phyloP scores from a whole-genome alignment of 192 early-diverging fungal genomes.

The Coemansia sp. region DNA sequence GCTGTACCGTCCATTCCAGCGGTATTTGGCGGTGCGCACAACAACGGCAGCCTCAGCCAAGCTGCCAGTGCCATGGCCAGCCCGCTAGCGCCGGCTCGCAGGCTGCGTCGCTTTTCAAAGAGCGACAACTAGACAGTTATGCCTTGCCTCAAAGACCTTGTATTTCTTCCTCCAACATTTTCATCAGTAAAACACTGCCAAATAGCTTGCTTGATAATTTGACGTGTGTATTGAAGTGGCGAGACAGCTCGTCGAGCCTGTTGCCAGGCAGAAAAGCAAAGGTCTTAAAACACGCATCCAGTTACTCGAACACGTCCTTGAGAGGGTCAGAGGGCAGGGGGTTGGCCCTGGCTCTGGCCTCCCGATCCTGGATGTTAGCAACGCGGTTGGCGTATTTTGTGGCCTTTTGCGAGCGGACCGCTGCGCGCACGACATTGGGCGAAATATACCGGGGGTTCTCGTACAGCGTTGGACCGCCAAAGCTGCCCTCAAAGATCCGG shows the following conservation, averaged over 20 bases:
- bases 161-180: background rate
- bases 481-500: conserved; percentile 92
- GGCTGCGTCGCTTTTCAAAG: conserved; percentile 32
- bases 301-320: conserved; percentile 43
- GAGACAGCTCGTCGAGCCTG: too few relatives aligned
- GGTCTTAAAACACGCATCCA: background rate
- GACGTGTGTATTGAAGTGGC: background rate
- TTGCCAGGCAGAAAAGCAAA: background rate
- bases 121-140: conserved; percentile 10
- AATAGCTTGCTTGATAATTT: background rate
- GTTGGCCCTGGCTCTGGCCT: conserved; percentile 25
- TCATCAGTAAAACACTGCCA: background rate
- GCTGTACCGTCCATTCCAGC: conserved; percentile 27
- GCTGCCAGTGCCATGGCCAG: conserved; percentile 7
- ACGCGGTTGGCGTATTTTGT: conserved; percentile 37
- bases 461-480: conserved; percentile 88
- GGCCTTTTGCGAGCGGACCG: conserved; percentile 22
- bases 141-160: background rate
- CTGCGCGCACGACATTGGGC: conserved; percentile 57
- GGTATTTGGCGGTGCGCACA: conserved; percentile 8
- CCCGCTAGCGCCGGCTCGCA: conserved; percentile 30
- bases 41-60: conserved; percentile 1
- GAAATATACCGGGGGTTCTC: conserved; percentile 85
- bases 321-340: conserved; percentile 48
- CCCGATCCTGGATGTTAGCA: conserved; percentile 20